Conservation (phyloP, 2,329 filamentous ascomycete genomes). For the Myriosclerotinia scirpicola region DNA sequence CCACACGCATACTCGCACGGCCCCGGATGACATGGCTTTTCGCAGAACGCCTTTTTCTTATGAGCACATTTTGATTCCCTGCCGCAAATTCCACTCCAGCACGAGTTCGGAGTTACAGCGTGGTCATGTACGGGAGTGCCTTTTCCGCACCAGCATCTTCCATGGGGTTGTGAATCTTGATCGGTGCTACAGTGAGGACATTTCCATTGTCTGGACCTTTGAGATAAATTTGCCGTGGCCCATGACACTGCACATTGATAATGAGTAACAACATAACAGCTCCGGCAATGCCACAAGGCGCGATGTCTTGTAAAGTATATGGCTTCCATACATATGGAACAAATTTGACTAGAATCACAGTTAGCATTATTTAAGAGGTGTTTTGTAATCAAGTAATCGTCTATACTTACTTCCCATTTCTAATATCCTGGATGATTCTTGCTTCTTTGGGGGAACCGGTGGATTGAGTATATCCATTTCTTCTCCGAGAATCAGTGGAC, state of each 20-base stretch:
- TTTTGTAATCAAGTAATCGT: not conserved
- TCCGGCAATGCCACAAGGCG: slow-evolving; percentile 29
- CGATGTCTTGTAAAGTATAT: not conserved
- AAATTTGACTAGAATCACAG: not conserved
- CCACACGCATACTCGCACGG: slow-evolving; percentile 27
- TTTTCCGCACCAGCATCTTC: slow-evolving; percentile 28
- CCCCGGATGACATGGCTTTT: slow-evolving; percentile 30
- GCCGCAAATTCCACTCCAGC: slow-evolving; percentile 20
- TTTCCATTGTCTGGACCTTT: not conserved
- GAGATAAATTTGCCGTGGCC: not conserved
- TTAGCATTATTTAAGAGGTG: not conserved
- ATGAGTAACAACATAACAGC: slow-evolving; percentile 27
- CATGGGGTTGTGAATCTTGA: not conserved
- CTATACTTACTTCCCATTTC: slow-evolving; percentile 23
- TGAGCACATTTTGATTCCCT: slow-evolving; percentile 24
- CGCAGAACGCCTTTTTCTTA: slow-evolving; percentile 18
- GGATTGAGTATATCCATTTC: slow-evolving; percentile 23
- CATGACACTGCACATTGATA: slow-evolving; percentile 24
- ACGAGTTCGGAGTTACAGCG: slow-evolving; percentile 23
- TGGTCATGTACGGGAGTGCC: not conserved
- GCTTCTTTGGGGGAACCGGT: not conserved
- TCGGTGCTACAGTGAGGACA: slow-evolving; percentile 24
- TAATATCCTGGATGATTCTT: slow-evolving; percentile 26
- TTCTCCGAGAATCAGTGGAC: slow-evolving; percentile 19
- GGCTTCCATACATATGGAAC: slow-evolving; percentile 1